Evolutionary conservation across 1,284 basidiomycete genomes (phyloP), one percentile per base, ranked within the genome.

Genomic region (Fomitiporia mediterranea): DNA sequence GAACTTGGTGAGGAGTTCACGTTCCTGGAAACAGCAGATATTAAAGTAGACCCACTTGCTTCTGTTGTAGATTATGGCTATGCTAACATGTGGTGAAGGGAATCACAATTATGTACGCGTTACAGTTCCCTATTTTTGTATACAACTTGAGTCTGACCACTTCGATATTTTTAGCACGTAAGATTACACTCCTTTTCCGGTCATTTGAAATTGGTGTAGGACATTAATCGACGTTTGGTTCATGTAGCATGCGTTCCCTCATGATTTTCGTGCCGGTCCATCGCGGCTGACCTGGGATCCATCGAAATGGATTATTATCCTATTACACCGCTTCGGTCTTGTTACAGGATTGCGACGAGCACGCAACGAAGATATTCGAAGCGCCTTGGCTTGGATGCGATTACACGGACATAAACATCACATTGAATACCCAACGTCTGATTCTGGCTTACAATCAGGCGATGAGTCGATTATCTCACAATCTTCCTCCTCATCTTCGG

Each of bases 81-180:
- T 90, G 1, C 70, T 89, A 28, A 90, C 87, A 0, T 80, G 81
- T 43, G 87, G 88, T 25, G 89, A 91, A 72, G 87, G 87, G 15
- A 88, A 86, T 64, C 87, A 91, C 66, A 90, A 89, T 67, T 89
- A 81, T 68, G 85, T 86, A 63, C 66, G 80, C 72, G n/a, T 28
- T 51, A 34, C 32, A 21, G 42, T 51, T 42, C 34, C 25, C 4
- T n/a, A 27, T 23, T n/a, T 44, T 2, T 9, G 19, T 34, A 53
- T 43, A 15, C 13, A 43, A 28, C n/a, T n/a, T n/a, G n/a, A n/a
- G n/a, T n/a, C n/a, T 43, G 4, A 38, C 27, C 2, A 48, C 2
- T 28, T 49, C 19, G 30, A 15, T 17, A 23, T 15, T n/a, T 43
- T n/a, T 34, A 60, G 58, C 58, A 62, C 38, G 59, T 61, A 59